These are phyloP conservation scores for Excoecaria cochinchinensis DNA, from an alignment of 345 rosid species.

Conservation along the genomic window DNA sequence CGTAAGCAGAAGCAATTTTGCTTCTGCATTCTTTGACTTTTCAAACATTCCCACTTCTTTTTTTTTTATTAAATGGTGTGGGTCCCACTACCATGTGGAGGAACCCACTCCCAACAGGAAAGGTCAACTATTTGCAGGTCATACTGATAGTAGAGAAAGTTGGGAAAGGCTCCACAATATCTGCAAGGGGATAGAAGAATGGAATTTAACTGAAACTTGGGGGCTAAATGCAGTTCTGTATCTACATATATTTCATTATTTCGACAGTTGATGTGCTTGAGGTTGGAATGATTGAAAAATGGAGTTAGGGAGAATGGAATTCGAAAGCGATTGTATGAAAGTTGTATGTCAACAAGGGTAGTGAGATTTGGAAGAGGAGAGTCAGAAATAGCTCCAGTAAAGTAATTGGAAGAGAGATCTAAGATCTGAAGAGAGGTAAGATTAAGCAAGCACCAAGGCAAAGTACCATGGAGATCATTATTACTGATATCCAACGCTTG, in stretches of 20 bases:
- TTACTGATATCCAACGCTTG: neutral
- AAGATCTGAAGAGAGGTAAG: neutral
- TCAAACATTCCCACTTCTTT: too few relatives aligned
- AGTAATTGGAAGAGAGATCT: neutral
- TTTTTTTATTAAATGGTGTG: too few relatives aligned
- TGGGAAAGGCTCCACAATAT: conserved; percentile 4
- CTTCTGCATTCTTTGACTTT: too few relatives aligned
- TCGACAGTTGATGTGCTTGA: neutral
- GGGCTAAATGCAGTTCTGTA: neutral
- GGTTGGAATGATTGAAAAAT: neutral
- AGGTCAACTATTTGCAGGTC: conserved; percentile 9
- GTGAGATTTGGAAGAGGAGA: neutral
- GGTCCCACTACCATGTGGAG: too few relatives aligned
- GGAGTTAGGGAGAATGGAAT: neutral
- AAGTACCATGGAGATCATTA: neutral
- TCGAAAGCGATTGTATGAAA: conserved; percentile 1
- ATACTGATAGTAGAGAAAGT: conserved; percentile 16
- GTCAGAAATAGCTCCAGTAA: neutral
- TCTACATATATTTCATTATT: neutral
- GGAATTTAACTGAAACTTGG: neutral
- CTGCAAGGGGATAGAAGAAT: neutral
- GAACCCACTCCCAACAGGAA: too few relatives aligned
- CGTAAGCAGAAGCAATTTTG: too few relatives aligned
- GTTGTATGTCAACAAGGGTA: neutral
- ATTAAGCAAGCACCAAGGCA: neutral